Evolutionary conservation across 441 rosid genomes (phyloP).

Genomic region (Adansonia madagascariensis): DNA sequence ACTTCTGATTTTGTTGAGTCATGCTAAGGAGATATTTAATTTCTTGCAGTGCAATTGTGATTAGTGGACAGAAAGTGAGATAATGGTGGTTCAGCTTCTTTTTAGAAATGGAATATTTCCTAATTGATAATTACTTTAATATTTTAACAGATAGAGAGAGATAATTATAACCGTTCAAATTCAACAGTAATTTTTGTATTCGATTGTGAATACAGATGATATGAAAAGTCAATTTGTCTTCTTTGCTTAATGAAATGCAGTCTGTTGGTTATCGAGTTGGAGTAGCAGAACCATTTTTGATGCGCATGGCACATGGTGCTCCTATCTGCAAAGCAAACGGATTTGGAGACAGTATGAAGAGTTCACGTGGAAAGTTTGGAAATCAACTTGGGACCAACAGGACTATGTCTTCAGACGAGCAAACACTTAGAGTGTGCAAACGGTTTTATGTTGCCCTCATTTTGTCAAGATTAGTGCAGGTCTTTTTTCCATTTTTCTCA

Average conservation of each 20-base stretch:
- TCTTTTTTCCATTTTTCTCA: conserved; percentile 32
- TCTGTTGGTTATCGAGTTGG: conserved; percentile 97
- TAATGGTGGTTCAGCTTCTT: conserved; percentile 1
- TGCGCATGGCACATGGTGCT: conserved; percentile 99
- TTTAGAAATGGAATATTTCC: neutral
- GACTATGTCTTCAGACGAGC: conserved; percentile 68
- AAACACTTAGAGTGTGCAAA: conserved; percentile 84
- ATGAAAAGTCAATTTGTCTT: conserved; percentile 20
- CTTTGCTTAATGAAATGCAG: conserved; percentile 52
- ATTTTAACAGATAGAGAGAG: conserved; percentile 4
- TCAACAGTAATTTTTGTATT: neutral
- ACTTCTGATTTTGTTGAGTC: neutral
- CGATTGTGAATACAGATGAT: neutral
- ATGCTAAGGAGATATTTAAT: neutral
- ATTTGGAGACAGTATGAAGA: conserved; percentile 48
- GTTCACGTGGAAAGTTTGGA: conserved; percentile 49
- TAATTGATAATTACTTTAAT: neutral
- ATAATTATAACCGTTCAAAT: neutral
- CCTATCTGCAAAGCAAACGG: conserved; percentile 57
- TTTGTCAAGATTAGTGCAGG: conserved; percentile 94
- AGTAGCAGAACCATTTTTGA: conserved; percentile 91
- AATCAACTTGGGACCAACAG: conserved; percentile 46
- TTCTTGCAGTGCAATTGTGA: neutral
- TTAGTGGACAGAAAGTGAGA: conserved; percentile 8
- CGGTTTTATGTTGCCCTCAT: conserved; percentile 98